These are phyloP conservation scores for Neopestalotiopsis clavispora DNA, from an alignment of 2,329 filamentous ascomycete genomes.

Conservation along the genomic window DNA sequence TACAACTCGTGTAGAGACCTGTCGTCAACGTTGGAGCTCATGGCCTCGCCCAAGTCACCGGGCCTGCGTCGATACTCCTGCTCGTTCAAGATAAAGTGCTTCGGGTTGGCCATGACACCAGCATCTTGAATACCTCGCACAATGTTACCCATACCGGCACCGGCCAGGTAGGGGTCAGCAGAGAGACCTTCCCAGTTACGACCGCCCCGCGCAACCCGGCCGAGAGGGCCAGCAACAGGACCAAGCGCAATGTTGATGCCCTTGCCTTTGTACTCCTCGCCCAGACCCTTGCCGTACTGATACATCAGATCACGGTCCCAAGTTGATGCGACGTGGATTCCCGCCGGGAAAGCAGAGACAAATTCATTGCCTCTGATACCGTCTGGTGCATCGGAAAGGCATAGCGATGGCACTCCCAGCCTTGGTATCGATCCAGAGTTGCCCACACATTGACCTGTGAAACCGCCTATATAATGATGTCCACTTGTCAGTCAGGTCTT, in stretches of 20 bases:
- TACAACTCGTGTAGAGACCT: conserved; percentile 71
- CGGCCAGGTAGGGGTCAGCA: conserved; percentile 81
- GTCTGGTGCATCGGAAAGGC: conserved; percentile 82
- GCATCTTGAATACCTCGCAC: conserved; percentile 68
- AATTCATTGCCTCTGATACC: conserved; percentile 82
- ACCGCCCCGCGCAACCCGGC: conserved; percentile 82
- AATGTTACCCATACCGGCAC: conserved; percentile 74
- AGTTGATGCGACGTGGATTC: conserved; percentile 72
- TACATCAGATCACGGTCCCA: conserved; percentile 87
- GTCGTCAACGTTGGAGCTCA: conserved; percentile 27
- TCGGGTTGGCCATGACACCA: conserved; percentile 59
- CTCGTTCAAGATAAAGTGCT: conserved; percentile 39
- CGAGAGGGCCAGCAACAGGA: conserved; percentile 79
- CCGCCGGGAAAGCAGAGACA: conserved; percentile 81
- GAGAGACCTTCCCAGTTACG: conserved; percentile 91
- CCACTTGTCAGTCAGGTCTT: neutral
- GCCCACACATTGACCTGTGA: conserved; percentile 59
- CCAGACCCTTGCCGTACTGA: conserved; percentile 74
- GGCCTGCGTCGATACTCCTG: conserved; percentile 18
- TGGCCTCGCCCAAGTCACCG: conserved; percentile 13
- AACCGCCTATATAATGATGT: neutral
- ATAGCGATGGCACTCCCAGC: conserved; percentile 77
- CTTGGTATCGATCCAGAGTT: conserved; percentile 67
- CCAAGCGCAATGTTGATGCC: conserved; percentile 74
- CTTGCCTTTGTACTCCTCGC: conserved; percentile 69